Evolutionary conservation across 2,329 filamentous ascomycete genomes (phyloP), one percentile per base, ranked within the genome.

Genomic region (Aspergillus texensis): DNA sequence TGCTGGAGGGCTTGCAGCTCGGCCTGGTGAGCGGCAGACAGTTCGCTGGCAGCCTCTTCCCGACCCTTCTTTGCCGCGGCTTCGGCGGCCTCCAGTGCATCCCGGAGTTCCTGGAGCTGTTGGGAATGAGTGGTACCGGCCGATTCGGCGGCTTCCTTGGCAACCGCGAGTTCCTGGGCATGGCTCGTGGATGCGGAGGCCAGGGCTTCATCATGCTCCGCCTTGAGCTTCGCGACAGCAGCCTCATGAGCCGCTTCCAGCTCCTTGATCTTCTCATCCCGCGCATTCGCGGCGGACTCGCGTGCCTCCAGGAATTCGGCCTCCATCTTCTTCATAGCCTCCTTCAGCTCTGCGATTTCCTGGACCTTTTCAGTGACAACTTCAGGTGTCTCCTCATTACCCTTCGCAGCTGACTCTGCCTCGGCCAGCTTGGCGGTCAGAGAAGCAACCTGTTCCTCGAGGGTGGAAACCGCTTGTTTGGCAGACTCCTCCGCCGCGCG

Each of bases 351-450:
- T 6, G 68, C 61, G 9, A 79, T 72, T 50, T 80, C 72, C 50
- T 76, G 70, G 6, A 77, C 74, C 65, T 80, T 80, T 41, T 75
- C 72, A 4, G 72, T 69, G 21, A 80, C 61, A n/a, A 70, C 66
- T 24, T 70, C 67, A 14, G 62, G 62, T 0, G 62, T 71, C 36
- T 76, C 67, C 9, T 74, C 72, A 0, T 69, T 66, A 52, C 64
- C 69, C 28, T 73, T 67, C 6, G 68, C 67, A 19, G 70, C 69
- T 21, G 76, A 72, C 62, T 77, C 71, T 0, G 74, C 70, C 21
- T 75, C 71, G 10, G 70, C 64, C 32, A 81, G 68, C 62, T 79
- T 75, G 30, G 69, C 64, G 62, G 79, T 73, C 19, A 81, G 71
- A 24, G 74, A 69, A 11, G 73, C 56, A 54, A 79, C 69, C 63